A percentile compares a stretch with the other conserved stretches of the same genome.
Conservation (phyloP, 345 rosid species). For the Moricandia arvensis region DNA sequence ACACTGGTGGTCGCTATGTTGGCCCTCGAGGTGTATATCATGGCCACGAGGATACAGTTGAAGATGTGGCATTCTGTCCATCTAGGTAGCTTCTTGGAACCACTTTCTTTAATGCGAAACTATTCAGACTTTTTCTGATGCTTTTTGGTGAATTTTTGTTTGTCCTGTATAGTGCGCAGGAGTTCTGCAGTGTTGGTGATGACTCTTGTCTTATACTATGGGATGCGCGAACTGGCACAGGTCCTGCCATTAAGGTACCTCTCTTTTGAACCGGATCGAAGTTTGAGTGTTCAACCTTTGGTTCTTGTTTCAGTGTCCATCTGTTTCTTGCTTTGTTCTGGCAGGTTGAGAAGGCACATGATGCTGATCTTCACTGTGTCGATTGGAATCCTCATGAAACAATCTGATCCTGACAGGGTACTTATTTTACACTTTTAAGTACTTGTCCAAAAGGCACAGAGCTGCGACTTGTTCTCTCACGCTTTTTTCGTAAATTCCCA, state of each 20-base stretch:
- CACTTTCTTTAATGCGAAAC: not conserved
- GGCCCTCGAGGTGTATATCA: constrained; percentile 82
- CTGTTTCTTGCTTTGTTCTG: constrained; percentile 8
- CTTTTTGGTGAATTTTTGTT: constrained; percentile 27
- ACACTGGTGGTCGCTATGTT: constrained; percentile 54
- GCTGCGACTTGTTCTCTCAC: not conserved
- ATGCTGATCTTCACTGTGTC: constrained; percentile 92
- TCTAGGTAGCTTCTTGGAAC: constrained; percentile 57
- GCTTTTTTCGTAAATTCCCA: constrained; percentile 32
- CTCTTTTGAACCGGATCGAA: not conserved
- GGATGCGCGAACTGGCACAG: constrained; percentile 82
- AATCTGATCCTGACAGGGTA: constrained; percentile 91
- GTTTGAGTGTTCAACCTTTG: not conserved
- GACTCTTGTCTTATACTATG: constrained; percentile 95
- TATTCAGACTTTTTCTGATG: constrained; percentile 7
- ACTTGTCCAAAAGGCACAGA: not conserved
- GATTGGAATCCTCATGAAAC: constrained; percentile 89
- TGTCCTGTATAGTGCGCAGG: constrained; percentile 70
- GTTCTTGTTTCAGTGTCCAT: not conserved
- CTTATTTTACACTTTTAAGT: not conserved
- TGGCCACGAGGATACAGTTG: constrained; percentile 91
- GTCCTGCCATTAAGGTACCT: constrained; percentile 68
- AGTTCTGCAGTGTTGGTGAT: constrained; percentile 94
- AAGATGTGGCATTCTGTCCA: constrained; percentile 89
- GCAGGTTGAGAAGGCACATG: constrained; percentile 90